These are phyloP conservation scores for Oryza meyeriana DNA, from an alignment of 176 grass and related monocot genomes.

Conservation along the genomic window DNA sequence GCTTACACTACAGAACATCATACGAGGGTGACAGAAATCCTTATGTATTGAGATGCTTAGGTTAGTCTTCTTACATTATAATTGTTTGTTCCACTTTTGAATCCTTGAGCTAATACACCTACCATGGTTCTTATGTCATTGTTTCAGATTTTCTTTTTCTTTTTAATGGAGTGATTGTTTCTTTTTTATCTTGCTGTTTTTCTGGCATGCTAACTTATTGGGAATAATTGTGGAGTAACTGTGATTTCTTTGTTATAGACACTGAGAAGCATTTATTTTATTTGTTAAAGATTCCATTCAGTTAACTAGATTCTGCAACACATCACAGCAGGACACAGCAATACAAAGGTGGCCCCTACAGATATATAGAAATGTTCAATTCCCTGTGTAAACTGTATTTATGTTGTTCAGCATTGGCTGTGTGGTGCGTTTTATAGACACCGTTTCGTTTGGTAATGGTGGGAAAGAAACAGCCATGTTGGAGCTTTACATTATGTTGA, in stretches of 20 bases:
- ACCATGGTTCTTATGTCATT: slow-evolving; percentile 5
- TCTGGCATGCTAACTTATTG: neutral
- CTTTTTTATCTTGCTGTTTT: neutral
- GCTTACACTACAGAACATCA: slow-evolving; percentile 13
- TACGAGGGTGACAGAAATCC: slow-evolving; percentile 12
- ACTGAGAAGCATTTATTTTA: neutral
- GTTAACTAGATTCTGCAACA: neutral
- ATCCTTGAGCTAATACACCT: neutral
- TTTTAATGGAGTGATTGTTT: neutral
- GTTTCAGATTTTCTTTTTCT: neutral
- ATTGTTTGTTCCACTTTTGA: neutral
- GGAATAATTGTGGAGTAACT: neutral
- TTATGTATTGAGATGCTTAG: neutral
- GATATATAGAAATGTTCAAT: neutral
- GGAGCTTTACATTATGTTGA: neutral
- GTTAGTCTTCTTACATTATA: neutral
- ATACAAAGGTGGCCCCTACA: neutral
- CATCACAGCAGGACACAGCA: neutral
- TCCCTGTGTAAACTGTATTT: neutral
- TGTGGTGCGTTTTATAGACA: neutral
- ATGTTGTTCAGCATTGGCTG: neutral
- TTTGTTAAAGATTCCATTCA: neutral
- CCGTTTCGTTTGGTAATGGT: neutral
- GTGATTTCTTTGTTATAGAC: neutral
- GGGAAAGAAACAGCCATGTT: neutral